Evolutionary conservation across 2,329 filamentous ascomycete genomes (phyloP).

Genomic region (Fusarium neocosmosporiellum): DNA sequence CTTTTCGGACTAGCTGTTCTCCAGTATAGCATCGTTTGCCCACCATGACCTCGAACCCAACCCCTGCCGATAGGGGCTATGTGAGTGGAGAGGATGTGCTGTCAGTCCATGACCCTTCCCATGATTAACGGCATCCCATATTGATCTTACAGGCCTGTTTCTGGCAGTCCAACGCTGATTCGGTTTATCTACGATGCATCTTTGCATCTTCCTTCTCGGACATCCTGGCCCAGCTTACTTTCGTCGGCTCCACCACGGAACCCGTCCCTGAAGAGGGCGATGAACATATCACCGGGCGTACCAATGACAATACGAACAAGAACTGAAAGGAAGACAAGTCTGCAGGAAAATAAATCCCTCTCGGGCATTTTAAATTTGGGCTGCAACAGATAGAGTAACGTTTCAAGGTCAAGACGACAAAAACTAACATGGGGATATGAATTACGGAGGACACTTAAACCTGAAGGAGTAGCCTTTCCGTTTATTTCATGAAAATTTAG

Average conservation of each 20-base stretch:
- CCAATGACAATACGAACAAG: neutral
- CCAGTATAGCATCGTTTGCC: neutral
- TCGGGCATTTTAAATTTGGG: neutral
- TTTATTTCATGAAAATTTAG: no score
- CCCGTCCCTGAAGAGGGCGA: neutral
- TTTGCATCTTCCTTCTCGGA: slow-evolving; percentile 11
- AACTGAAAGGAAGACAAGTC: neutral
- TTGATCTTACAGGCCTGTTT: neutral
- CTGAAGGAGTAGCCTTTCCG: no score
- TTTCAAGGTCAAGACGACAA: neutral
- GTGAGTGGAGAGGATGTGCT: neutral
- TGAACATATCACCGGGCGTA: neutral
- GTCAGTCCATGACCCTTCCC: neutral
- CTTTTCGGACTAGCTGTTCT: neutral
- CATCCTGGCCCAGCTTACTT: neutral
- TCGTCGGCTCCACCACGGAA: neutral
- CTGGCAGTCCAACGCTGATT: neutral
- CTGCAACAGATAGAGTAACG: neutral
- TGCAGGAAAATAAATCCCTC: neutral
- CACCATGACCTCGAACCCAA: neutral
- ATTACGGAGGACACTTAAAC: no score
- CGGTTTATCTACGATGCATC: slow-evolving; percentile 11
- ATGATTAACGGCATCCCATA: neutral
- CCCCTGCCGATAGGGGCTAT: neutral
- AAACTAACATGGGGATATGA: no score